Conservation (phyloP, 768 basidiomycete species). For the Phanerochaete carnosa region DNA sequence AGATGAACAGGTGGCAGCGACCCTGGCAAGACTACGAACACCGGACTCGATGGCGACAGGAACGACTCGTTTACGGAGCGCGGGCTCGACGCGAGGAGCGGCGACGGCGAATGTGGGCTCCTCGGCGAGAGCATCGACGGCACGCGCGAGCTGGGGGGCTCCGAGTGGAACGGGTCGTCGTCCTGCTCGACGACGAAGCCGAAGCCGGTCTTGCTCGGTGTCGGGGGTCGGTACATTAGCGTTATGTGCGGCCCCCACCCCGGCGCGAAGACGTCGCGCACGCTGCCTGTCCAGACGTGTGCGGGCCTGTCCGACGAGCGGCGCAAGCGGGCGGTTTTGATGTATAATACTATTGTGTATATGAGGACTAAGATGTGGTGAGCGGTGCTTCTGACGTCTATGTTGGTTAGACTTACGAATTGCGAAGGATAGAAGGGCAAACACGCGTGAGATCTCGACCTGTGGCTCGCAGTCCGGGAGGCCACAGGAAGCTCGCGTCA, state of each 20-base stretch:
- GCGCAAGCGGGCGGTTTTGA: background rate
- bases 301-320: background rate
- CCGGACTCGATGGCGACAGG: background rate
- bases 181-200: conserved; percentile 2
- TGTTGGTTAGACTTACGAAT: background rate
- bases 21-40: background rate
- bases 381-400: background rate
- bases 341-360: background rate
- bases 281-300: background rate
- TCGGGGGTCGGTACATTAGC: background rate
- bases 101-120: background rate
- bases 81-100: background rate
- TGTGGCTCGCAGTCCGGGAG: background rate
- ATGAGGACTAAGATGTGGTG: background rate
- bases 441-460: background rate
- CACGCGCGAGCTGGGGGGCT: background rate
- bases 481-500: background rate
- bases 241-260: background rate
- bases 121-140: background rate
- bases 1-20: background rate
- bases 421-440: background rate
- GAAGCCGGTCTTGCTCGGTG: background rate
- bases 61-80: background rate
- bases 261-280: conserved; percentile 1
- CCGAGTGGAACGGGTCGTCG: background rate